Evolutionary conservation across 2,329 filamentous ascomycete genomes (phyloP).

Genomic region (Xylaria sp.): DNA sequence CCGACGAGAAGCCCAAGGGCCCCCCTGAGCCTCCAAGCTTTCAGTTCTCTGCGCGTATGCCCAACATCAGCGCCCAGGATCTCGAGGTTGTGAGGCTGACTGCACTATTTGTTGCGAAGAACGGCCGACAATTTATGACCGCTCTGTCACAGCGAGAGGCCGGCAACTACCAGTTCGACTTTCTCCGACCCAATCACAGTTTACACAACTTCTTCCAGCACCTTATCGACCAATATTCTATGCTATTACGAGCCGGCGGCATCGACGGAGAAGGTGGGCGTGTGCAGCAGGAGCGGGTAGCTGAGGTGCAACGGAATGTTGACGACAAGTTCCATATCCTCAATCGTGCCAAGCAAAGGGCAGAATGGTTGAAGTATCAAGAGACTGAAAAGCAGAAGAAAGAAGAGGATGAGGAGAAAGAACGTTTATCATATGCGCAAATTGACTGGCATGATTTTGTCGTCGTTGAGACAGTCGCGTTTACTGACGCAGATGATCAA

Average conservation of each 20-base stretch:
- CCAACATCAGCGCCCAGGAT: constrained; percentile 94
- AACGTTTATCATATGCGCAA: constrained; percentile 76
- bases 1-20: constrained; percentile 73
- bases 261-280: constrained; percentile 70
- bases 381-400: constrained; percentile 86
- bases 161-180: constrained; percentile 94
- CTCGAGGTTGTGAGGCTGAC: constrained; percentile 76
- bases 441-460: constrained; percentile 99
- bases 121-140: constrained; percentile 91
- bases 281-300: constrained; percentile 73
- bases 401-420: constrained; percentile 84
- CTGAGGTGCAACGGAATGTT: constrained; percentile 74
- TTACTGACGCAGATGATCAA: constrained; percentile 86
- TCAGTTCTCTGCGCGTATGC: constrained; percentile 94
- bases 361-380: constrained; percentile 85
- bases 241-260: constrained; percentile 71
- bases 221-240: constrained; percentile 91
- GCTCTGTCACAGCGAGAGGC: constrained; percentile 86
- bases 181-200: constrained; percentile 91
- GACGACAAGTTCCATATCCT: constrained; percentile 81
- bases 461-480: constrained; percentile 92
- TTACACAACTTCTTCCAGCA: constrained; percentile 95
- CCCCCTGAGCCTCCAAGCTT: constrained; percentile 87
- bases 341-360: constrained; percentile 79
- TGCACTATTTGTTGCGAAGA: constrained; percentile 89